Conservation (phyloP, 1,284 basidiomycete genomes). For the Naganishia liquefaciens region DNA sequence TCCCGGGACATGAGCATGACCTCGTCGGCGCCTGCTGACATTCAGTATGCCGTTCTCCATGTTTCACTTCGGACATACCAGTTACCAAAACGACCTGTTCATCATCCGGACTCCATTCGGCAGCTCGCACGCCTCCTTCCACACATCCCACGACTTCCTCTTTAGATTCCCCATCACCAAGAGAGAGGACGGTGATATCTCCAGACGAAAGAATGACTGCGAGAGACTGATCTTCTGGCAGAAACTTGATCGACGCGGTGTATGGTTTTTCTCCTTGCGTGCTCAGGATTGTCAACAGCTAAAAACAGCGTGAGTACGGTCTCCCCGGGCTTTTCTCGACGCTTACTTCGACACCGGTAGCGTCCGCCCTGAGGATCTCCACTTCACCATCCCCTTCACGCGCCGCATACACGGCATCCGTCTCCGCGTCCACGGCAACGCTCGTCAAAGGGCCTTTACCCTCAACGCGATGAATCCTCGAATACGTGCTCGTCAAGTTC, state of each 20-base stretch:
- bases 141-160: constrained; percentile 80
- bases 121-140: constrained; percentile 78
- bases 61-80: constrained; percentile 56
- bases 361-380: background rate
- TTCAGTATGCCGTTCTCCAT: background rate
- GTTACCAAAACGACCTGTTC: constrained; percentile 77
- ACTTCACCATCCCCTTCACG: constrained; percentile 6
- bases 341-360: background rate
- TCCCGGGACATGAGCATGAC: constrained; percentile 84
- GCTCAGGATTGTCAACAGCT: constrained; percentile 7
- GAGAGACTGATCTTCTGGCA: constrained; percentile 31
- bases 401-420: constrained; percentile 7
- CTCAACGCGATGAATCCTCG: constrained; percentile 5
- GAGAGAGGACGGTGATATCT: constrained; percentile 8
- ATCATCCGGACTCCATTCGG: constrained; percentile 88
- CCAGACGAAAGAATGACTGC: constrained; percentile 10
- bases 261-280: background rate
- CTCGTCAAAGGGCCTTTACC: background rate
- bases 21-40: constrained; percentile 66
- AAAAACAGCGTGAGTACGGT: background rate
- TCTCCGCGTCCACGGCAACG: constrained; percentile 17
- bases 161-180: constrained; percentile 40
- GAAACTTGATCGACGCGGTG: constrained; percentile 21
- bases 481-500: constrained; percentile 23
- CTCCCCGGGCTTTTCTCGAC: background rate